phyloP scores from a whole-genome alignment of 192 early-diverging fungal species.

The Radiomyces spectabilis region DNA sequence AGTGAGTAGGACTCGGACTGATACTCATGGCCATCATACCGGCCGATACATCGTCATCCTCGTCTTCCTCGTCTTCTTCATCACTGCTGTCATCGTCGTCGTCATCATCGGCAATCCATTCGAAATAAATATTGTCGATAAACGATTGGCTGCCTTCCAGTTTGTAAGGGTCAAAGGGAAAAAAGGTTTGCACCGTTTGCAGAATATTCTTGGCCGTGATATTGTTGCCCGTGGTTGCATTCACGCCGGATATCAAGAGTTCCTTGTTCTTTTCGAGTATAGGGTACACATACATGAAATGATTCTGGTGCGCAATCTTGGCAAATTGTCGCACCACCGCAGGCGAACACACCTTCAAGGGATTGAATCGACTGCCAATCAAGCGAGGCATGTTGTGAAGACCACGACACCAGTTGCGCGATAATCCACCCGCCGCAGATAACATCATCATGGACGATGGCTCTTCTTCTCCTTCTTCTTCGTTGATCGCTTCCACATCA shows the following conservation, averaged over 20 bases:
- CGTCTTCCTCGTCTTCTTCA: conserved; percentile 26
- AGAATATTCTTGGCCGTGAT: conserved; percentile 11
- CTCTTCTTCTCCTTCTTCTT: conserved; percentile 16
- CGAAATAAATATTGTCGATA: conserved; percentile 67
- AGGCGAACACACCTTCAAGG: conserved; percentile 74
- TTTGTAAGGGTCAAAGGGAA: conserved; percentile 90
- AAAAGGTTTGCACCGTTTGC: conserved; percentile 58
- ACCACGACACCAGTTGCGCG: conserved; percentile 54
- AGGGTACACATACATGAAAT: conserved; percentile 84
- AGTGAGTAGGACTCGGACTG: conserved; percentile 40
- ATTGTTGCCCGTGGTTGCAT: conserved; percentile 4
- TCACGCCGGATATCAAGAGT: conserved; percentile 22
- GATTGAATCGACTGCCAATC: conserved; percentile 69
- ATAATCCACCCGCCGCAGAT: neutral
- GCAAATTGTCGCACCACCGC: conserved; percentile 83
- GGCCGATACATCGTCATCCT: conserved; percentile 34
- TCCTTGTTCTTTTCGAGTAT: conserved; percentile 60
- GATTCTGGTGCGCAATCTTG: conserved; percentile 61
- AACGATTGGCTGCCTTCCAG: conserved; percentile 62
- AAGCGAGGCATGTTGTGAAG: conserved; percentile 62
- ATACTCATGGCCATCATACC: conserved; percentile 51
- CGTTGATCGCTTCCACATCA: conserved; percentile 3
- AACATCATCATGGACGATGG: neutral
- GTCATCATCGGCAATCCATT: conserved; percentile 70
- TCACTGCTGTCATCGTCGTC: conserved; percentile 37